These are phyloP conservation scores for Petunia secreta DNA, from an alignment of 257 asterid genomes.

Conservation along the genomic window DNA sequence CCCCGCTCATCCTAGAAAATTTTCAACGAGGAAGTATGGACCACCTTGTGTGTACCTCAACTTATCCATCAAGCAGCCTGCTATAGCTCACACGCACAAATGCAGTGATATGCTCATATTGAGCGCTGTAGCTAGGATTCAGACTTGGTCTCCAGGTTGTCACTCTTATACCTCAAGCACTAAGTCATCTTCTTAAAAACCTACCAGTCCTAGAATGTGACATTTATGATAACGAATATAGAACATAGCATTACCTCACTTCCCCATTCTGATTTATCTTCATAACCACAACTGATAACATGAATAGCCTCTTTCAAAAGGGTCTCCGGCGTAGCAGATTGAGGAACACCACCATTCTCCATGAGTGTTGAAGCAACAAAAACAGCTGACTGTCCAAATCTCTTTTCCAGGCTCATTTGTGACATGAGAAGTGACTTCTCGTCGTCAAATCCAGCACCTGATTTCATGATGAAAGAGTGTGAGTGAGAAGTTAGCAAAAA, in stretches of 20 bases:
- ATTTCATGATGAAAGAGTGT: not conserved
- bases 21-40: not conserved
- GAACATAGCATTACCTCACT: constrained; percentile 58
- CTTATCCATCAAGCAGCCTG: too few relatives aligned
- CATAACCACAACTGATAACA: constrained; percentile 99
- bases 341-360: constrained; percentile 98
- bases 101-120: too few relatives aligned
- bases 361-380: constrained; percentile 95
- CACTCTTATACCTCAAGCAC: too few relatives aligned
- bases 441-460: constrained; percentile 97
- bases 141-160: too few relatives aligned
- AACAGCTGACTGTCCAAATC: constrained; percentile 96
- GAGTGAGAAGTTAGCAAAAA: constrained; percentile 4
- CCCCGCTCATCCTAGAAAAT: constrained; percentile 6
- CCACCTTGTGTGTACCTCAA: too few relatives aligned
- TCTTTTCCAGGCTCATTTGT: constrained; percentile 93
- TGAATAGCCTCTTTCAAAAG: constrained; percentile 98
- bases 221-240: not conserved
- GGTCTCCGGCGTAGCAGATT: constrained; percentile 90
- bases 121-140: too few relatives aligned
- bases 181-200: not conserved
- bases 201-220: not conserved
- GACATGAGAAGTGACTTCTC: constrained; percentile 92
- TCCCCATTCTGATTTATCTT: constrained; percentile 99
- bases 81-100: too few relatives aligned